These are phyloP conservation scores for Trichoderma simmonsii DNA, from an alignment of 2,329 filamentous ascomycete species.

Conservation along the genomic window DNA sequence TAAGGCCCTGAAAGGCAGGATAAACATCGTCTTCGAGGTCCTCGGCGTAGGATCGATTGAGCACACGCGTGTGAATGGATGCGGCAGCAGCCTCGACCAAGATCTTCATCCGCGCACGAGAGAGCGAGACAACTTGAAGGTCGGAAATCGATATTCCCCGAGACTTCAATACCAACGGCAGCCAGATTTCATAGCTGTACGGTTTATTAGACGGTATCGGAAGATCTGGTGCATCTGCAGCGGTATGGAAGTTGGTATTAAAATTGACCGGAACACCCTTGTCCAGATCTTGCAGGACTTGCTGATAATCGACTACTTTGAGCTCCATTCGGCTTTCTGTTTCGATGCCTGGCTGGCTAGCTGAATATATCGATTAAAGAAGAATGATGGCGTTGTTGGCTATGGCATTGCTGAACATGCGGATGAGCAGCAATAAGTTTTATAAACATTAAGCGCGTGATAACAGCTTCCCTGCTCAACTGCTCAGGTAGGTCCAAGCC, in stretches of 20 bases:
- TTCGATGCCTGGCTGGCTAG: not conserved
- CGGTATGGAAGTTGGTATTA: conserved; percentile 37
- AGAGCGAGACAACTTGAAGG: conserved; percentile 32
- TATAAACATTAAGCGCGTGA: not conserved
- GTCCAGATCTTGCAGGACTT: conserved; percentile 20
- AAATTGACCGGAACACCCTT: conserved; percentile 25
- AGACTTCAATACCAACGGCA: conserved; percentile 37
- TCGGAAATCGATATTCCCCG: conserved; percentile 28
- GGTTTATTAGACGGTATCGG: conserved; percentile 32
- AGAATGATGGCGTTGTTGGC: not conserved
- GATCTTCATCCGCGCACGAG: conserved; percentile 29
- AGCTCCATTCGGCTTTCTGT: conserved; percentile 16
- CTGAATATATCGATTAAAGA: not conserved
- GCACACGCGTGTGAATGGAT: conserved; percentile 31
- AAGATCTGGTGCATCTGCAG: conserved; percentile 30
- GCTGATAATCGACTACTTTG: conserved; percentile 17
- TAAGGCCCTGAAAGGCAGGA: conserved; percentile 25
- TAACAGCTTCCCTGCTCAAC: not conserved
- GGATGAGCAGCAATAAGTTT: not conserved
- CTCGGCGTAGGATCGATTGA: conserved; percentile 33
- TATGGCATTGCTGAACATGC: not conserved
- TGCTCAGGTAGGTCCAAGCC: not conserved
- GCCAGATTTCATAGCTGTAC: conserved; percentile 42
- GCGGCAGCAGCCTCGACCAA: conserved; percentile 30
- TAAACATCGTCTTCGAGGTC: conserved; percentile 33